Conservation (phyloP, 2,329 filamentous ascomycete genomes). For the Ascochyta fabae region DNA sequence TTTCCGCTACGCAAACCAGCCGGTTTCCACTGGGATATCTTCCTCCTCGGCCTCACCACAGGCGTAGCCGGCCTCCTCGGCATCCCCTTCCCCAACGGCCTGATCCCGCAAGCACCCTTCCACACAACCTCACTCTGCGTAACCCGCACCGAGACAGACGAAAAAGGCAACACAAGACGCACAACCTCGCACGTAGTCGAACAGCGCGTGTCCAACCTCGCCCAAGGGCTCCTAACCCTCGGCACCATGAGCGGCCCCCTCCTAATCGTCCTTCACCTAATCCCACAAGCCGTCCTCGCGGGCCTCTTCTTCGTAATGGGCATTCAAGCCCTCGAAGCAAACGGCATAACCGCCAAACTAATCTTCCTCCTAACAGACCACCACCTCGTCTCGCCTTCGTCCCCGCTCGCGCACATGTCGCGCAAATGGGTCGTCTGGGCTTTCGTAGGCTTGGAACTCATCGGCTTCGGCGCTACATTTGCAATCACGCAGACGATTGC, state of each 20-base stretch:
- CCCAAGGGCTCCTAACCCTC: conserved; percentile 61
- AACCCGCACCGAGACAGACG: conserved; percentile 47
- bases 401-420: conserved; percentile 55
- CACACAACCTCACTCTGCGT: conserved; percentile 62
- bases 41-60: conserved; percentile 63
- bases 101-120: conserved; percentile 66
- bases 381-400: conserved; percentile 56
- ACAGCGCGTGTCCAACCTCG: conserved; percentile 63
- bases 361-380: conserved; percentile 57
- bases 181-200: conserved; percentile 60
- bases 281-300: conserved; percentile 61
- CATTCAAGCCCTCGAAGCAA: conserved; percentile 58
- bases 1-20: conserved; percentile 64
- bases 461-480: conserved; percentile 61
- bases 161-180: conserved; percentile 53
- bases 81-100: conserved; percentile 64
- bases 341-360: conserved; percentile 61
- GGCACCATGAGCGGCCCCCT: conserved; percentile 65
- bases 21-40: conserved; percentile 68
- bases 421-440: conserved; percentile 54
- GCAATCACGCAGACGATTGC: conserved; percentile 67
- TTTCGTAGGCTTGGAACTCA: conserved; percentile 60
- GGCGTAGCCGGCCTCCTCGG: conserved; percentile 63
- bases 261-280: conserved; percentile 60
- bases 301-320: conserved; percentile 67